Evolutionary conservation across 331 rosid species (phyloP), one percentile per base, ranked within the genome.

Genomic region (Telfairia occidentalis): DNA sequence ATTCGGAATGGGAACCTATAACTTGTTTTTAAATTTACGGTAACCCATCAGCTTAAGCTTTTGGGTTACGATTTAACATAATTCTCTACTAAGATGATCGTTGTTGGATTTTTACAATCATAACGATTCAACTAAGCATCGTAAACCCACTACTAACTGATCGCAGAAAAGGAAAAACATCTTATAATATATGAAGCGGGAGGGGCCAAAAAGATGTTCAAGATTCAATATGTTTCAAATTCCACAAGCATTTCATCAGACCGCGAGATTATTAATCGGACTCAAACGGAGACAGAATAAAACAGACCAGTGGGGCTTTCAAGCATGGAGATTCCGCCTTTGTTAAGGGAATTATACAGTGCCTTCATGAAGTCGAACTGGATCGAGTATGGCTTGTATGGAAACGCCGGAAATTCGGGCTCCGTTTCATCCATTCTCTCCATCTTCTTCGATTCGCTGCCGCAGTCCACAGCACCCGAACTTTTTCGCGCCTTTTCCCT

Each of bases 241-340:
- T 5, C 18, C 54, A 57, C 49, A 24, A 12, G 13, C 7, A 74
- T 58, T 53, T 34, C 1, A 18, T 23, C 16, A 63, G 29, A 29
- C 45, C 43, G 11, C 48, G 38, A 28, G 30, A n/a, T 34, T 35
- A 54, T 6, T 0, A 40, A 57, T 30, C 7, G 13, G 49, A 71
- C 69, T 38, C 29, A 12, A 35, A 46, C 65, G 46, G 53, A 64
- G 64, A 66, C 77, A 23, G 61, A 30, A 37, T 38, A 19, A 24
- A 75, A 89, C 96, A 18, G 75, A 89, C 97, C 96, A 0, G 97
- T 93, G 26, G 96, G 98, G 84, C 97, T 89, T 87, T 93, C 98
- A 26, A 93, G 84, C 96, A 93, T 91, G 78, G 98, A 89, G 69
- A 93, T 76, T 63, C 97, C 97, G 43, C 97, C 98, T 13, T 79